Percentiles rank a stretch among this genome's conserved stretches.
phyloP scores from a whole-genome alignment of 2,329 filamentous ascomycete species.

The Neospermospora avenae region DNA sequence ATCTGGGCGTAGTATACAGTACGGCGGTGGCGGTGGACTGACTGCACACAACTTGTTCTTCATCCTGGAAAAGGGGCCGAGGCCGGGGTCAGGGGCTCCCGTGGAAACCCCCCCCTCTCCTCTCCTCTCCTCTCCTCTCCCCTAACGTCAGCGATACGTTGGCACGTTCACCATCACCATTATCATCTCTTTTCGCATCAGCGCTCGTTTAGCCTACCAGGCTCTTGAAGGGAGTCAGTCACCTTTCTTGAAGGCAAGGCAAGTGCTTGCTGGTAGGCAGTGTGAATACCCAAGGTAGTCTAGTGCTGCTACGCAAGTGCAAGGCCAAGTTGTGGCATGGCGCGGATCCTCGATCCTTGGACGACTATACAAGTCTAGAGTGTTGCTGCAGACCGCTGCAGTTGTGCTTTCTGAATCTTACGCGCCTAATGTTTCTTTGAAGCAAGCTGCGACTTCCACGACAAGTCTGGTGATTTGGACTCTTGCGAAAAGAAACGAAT shows the following conservation, averaged over 20 bases:
- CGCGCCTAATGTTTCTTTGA: background rate
- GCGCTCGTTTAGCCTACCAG: background rate
- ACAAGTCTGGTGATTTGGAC: background rate
- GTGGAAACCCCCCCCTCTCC: too few species aligned
- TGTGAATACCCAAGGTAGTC: background rate
- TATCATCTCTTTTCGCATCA: background rate
- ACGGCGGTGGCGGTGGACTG: background rate
- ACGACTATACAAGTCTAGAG: background rate
- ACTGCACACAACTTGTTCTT: background rate
- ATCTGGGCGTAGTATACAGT: background rate
- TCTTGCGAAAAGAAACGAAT: too few species aligned
- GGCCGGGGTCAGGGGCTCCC: too few species aligned
- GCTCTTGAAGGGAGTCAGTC: background rate
- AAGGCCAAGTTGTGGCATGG: background rate
- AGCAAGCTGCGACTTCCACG: background rate
- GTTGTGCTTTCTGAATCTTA: background rate
- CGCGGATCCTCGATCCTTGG: background rate
- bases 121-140: background rate
- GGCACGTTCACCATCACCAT: background rate
- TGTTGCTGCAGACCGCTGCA: conserved; percentile 1
- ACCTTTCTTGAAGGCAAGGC: background rate
- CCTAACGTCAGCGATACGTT: background rate
- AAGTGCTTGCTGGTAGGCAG: background rate
- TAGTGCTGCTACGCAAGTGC: background rate
- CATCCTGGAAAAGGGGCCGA: conserved; percentile 5